phyloP scores from a whole-genome alignment of 2,329 filamentous ascomycete genomes.

The Westerdykella aurantiaca region DNA sequence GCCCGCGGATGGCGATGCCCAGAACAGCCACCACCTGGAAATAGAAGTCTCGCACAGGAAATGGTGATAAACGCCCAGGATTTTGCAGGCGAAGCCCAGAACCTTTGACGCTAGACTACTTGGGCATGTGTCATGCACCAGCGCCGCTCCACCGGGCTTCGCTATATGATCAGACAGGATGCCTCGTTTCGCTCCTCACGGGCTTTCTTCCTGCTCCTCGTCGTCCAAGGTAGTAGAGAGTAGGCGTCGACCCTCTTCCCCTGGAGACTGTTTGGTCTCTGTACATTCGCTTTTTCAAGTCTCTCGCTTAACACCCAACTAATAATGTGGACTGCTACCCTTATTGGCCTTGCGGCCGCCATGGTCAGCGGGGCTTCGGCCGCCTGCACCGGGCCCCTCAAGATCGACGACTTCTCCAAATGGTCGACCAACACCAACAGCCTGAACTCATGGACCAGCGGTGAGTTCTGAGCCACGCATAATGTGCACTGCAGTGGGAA shows the following conservation, averaged over 20 bases:
- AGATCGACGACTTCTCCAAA: conserved; percentile 38
- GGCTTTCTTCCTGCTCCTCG: conserved; percentile 15
- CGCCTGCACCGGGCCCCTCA: conserved; percentile 32
- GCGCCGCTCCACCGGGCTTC: conserved; percentile 11
- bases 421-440: conserved; percentile 34
- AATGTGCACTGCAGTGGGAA: not conserved
- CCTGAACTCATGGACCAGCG: conserved; percentile 33
- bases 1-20: not conserved
- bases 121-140: conserved; percentile 16
- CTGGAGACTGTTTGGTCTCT: conserved; percentile 30
- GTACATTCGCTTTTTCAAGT: conserved; percentile 35
- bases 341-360: conserved; percentile 31
- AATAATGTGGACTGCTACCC: conserved; percentile 25
- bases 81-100: conserved; percentile 15
- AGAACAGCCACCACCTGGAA: not conserved
- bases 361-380: conserved; percentile 25
- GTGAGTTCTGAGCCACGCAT: conserved; percentile 11
- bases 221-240: conserved; percentile 12
- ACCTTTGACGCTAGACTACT: conserved; percentile 15
- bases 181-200: conserved; percentile 9
- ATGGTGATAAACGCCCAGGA: not conserved
- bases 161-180: conserved; percentile 19
- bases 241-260: conserved; percentile 13
- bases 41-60: not conserved
- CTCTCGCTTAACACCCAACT: conserved; percentile 20